Base-by-base conservation (phyloP, 176 grass and related monocot genomes). In the Phoenix roebelenii region DNA sequence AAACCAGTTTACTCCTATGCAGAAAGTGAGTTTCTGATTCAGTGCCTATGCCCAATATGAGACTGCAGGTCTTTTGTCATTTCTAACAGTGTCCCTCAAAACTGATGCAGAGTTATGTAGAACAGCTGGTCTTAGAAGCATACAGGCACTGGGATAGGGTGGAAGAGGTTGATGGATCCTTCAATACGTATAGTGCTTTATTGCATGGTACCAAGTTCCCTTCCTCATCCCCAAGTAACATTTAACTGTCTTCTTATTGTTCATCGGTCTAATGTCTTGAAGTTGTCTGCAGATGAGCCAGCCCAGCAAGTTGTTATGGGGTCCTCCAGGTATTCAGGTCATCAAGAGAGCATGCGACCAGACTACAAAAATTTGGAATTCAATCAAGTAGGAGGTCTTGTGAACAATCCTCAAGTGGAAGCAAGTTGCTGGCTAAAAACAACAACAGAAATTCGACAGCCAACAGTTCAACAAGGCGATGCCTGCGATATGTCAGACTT, bases 121-220 rank as follows among this genome's bases (percentile, higher is more conserved):
- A 68, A 1, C 65, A 80, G 48, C 50, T 89, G 15, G 0, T 55
- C 3, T 16, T 23, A 51, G 72, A 68, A 29, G 89, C 89, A 20
- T 85, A 83, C 63, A 57, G 74, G 60, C 68, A 75, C 0, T 39
- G 81, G 23, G 44, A 55, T 50, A 80, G 0, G 25, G 69, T 95
- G 1, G 59, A 17, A 28, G 89, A 85, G 72, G 75, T 50, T 7
- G 75, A 85, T 0, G 50, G 53, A 23, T 7, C 64, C 20, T 18
- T 16, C 60, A 44, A 63, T 57, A 54, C 76, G 65, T 6, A 12
- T 12, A 14, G 82, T 1, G 55, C 85, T 0, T 58, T 89, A 64
- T 67, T 89, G 28, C 81, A 79, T 49, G 72, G 89, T 95, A 44
- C 35, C 35, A 10, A 14, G 10, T 12, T 44, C 35, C 35, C 9